Evolutionary conservation across 2,329 filamentous ascomycete species (phyloP), one percentile per base, ranked within the genome.

Genomic region (Didymella pinodella): DNA sequence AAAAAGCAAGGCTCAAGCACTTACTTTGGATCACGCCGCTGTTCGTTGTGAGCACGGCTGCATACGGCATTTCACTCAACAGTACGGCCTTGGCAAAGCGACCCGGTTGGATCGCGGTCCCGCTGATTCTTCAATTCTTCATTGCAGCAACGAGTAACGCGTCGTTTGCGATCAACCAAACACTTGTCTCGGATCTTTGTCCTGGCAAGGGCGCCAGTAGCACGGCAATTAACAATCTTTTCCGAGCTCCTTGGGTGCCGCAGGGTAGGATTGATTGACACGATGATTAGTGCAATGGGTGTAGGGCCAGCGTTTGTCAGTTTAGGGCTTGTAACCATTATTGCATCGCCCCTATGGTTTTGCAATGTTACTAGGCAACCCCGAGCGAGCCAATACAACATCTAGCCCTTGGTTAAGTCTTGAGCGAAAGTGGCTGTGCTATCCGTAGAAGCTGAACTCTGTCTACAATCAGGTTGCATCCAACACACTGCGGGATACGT

Each of bases 141-240:
- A 70, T 79, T 22, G 74, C 75, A 0, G 73, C 71, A 28, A 68
- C 69, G 4, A 69, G 73, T 3, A 78, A 70, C 45, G 75, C 74
- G 2, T 65, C 78, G 7, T 76, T 77, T 49, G 85, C 84, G 57
- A 82, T 89, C 44, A 79, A 89, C n/a, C 86, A 84, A 65, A 86
- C 86, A 0, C 76, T 90, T 7, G 80, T 89, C 14, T 84, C 90
- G 1, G 88, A 90, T 62, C 74, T 90, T 2, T 86, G 87, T 61
- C 86, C 86, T 0, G 77, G 84, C 25, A 82, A 84, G 1, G 86
- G 86, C 0, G 86, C 86, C 0, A 88, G 86, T 0, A 85, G 84
- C 0, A 86, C 86, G 1, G 87, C 87, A 0, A 85, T 87, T 0
- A 88, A 87, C 62, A 90, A 90, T 61, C 75, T 90, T 3, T 81